phyloP scores from a whole-genome alignment of 106 monocot genomes.

The Acorus calamus region DNA sequence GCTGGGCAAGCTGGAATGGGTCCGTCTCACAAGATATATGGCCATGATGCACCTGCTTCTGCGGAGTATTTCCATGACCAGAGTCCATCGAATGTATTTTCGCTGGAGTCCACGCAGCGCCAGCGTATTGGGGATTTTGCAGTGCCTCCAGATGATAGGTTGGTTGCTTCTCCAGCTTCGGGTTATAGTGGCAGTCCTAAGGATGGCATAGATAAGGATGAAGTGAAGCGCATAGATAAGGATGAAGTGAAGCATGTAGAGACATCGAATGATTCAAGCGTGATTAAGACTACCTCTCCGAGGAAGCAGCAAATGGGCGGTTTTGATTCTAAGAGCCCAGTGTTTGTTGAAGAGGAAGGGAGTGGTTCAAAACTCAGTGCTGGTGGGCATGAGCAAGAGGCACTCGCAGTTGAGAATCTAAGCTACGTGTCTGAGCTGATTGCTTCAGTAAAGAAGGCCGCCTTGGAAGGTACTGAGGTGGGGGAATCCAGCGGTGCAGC shows the following conservation, averaged over 20 bases:
- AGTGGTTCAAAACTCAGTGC: conserved; percentile 1
- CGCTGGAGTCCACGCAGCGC: conserved; percentile 11
- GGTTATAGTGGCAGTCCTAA: background rate
- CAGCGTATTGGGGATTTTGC: conserved; percentile 1
- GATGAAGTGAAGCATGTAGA: conserved; percentile 3
- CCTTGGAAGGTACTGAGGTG: conserved; percentile 37
- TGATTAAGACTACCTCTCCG: background rate
- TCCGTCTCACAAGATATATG: conserved; percentile 24
- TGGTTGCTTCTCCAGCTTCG: conserved; percentile 12
- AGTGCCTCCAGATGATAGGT: conserved; percentile 3
- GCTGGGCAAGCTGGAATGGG: conserved; percentile 8
- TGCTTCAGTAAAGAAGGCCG: conserved; percentile 41
- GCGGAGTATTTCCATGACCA: conserved; percentile 5
- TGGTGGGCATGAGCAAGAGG: conserved; percentile 2
- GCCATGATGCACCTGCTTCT: conserved; percentile 19
- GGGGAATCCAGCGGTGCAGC: conserved; percentile 18
- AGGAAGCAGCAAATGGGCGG: background rate
- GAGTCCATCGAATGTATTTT: conserved; percentile 14
- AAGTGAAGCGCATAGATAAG: too few relatives aligned
- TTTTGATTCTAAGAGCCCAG: background rate
- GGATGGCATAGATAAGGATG: conserved; percentile 6
- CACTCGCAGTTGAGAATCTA: conserved; percentile 17
- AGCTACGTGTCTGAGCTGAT: conserved; percentile 35
- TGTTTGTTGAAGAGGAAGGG: conserved; percentile 1
- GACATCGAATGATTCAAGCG: background rate